Percentiles rank a stretch among this genome's conserved stretches.
phyloP scores from a whole-genome alignment of 257 asterid species.

The Plectranthus barbatus region DNA sequence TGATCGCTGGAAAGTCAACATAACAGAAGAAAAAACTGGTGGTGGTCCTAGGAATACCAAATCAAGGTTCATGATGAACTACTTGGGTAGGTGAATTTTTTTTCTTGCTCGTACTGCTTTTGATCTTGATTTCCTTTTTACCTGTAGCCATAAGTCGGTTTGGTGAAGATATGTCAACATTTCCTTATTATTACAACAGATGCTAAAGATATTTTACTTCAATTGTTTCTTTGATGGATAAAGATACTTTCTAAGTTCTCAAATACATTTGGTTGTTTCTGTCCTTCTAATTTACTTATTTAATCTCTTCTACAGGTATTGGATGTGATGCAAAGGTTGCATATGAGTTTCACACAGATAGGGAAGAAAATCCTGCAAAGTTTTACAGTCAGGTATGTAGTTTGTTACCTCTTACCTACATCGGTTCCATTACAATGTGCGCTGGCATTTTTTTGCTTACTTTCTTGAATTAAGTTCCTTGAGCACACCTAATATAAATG shows the following conservation, averaged over 20 bases:
- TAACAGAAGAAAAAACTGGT: slow-evolving; percentile 41
- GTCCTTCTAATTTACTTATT: neutral
- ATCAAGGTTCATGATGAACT: slow-evolving; percentile 86
- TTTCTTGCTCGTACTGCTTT: no score
- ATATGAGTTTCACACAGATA: slow-evolving; percentile 61
- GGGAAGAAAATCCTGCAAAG: slow-evolving; percentile 79
- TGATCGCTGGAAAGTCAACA: slow-evolving; percentile 78
- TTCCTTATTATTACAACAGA: no score
- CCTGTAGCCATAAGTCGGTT: no score
- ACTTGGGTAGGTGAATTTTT: slow-evolving; percentile 42
- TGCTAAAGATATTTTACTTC: no score
- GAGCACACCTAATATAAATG: slow-evolving; percentile 22
- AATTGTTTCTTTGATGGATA: slow-evolving; percentile 8
- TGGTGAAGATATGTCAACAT: neutral
- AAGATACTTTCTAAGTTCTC: neutral
- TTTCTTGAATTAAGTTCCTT: slow-evolving; percentile 9
- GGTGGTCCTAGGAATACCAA: slow-evolving; percentile 28
- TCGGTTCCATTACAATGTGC: neutral
- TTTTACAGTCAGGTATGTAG: slow-evolving; percentile 63
- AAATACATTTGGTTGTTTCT: neutral
- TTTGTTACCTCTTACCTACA: neutral
- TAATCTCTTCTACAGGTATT: slow-evolving; percentile 42
- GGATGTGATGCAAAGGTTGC: slow-evolving; percentile 95
- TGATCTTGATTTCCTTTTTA: no score
- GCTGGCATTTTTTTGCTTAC: neutral